phyloP scores from a whole-genome alignment of 345 rosid species.

The Citrus reticulata region DNA sequence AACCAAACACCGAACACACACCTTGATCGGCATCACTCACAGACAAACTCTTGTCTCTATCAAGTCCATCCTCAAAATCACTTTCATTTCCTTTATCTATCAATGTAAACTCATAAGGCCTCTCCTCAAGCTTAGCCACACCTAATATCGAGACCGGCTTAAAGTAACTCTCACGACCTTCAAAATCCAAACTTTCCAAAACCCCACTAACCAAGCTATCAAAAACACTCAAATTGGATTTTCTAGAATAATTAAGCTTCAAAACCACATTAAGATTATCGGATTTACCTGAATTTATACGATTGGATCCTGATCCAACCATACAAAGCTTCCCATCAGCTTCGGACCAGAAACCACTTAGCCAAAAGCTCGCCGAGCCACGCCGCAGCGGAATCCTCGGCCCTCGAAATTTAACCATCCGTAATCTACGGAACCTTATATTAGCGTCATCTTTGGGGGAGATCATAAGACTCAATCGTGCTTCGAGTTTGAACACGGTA shows the following conservation, averaged over 20 bases:
- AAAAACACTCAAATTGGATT: constrained; percentile 32
- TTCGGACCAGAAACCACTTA: constrained; percentile 72
- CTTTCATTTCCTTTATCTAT: constrained; percentile 26
- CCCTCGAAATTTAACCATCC: constrained; percentile 42
- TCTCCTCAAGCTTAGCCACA: constrained; percentile 33
- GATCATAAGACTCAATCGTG: constrained; percentile 30
- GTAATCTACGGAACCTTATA: constrained; percentile 22
- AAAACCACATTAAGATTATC: constrained; percentile 42
- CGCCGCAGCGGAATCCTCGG: constrained; percentile 42
- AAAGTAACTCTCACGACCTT: constrained; percentile 32
- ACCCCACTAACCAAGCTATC: constrained; percentile 61
- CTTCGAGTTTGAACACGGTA: constrained; percentile 33
- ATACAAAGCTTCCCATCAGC: constrained; percentile 71
- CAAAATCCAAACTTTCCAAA: constrained; percentile 44
- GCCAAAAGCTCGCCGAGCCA: constrained; percentile 30
- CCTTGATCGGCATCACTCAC: constrained; percentile 24
- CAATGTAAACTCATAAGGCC: constrained; percentile 49
- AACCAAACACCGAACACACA: constrained; percentile 36
- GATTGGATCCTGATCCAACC: constrained; percentile 64
- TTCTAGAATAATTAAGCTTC: constrained; percentile 52
- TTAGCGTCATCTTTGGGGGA: constrained; percentile 1
- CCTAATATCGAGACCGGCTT: constrained; percentile 59
- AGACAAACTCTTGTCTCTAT: constrained; percentile 33
- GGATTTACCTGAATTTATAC: constrained; percentile 26
- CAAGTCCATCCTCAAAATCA: constrained; percentile 25